Base-by-base conservation (phyloP, 2,329 filamentous ascomycete species). In the Colletotrichum musicola region DNA sequence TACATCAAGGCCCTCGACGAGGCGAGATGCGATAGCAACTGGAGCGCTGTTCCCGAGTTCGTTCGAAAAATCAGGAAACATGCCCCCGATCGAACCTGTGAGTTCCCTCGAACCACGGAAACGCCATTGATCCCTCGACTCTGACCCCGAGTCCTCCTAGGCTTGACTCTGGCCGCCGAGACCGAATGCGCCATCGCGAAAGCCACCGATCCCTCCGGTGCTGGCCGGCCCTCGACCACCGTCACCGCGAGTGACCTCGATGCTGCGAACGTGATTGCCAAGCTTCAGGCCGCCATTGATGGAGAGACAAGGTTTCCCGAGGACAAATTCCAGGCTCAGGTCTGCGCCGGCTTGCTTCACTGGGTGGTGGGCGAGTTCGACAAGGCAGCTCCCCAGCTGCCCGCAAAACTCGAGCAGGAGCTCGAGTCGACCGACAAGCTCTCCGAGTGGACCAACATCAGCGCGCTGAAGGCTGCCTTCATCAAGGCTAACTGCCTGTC, bases 31-130 rank as follows among this genome's bases (percentile, higher is more conserved):
- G 90, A 95, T 75, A 94, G 92, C 60, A 91, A 90, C 79, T 99
- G 96, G 96, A 86, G 90, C 73, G 89, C 93, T 35, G 88, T 98
- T 35, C 93, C 93, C 27, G 95, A 98, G 82, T 87, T 97, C 71
- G 91, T 96, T 75, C 90, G 95, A 78, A 99, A 99, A 82, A 88
- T 98, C 76, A 92, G 92, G 76, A 98, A 99, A 81, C 95, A 99
- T 86, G 93, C 94, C 74, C 92, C 94, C 47, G 89, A 93, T 70
- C 89, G 93, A 79, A 88, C 89, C 81, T 97, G 95, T 98, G 91
- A 75, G 89, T 77, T 18, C 16, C 66, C 62, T 68, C 61, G 61
- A 35, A 64, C 61, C n/a, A 30, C 35, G 10, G 16, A 54, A 18
- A 18, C 59, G 30, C 6, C 46, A n/a, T 18, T 42, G 53, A 30